Percentiles rank a stretch among this genome's conserved stretches.
Evolutionary conservation across 768 basidiomycete species (phyloP).

Genomic region (Boletus sp.): DNA sequence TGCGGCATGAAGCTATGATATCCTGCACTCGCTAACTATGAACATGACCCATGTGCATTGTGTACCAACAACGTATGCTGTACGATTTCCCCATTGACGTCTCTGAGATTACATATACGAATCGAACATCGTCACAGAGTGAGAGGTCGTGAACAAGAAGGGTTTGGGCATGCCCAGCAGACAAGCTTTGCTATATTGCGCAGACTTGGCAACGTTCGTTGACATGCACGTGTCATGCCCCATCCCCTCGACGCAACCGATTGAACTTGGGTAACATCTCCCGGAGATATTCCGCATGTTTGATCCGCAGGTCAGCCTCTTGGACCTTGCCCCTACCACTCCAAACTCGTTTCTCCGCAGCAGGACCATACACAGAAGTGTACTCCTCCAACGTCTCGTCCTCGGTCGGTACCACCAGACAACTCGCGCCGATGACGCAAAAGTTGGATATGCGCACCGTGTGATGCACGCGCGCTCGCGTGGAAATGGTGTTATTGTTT

Average conservation of each 20-base stretch:
- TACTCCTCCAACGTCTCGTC: constrained; percentile 80
- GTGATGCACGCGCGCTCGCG: constrained; percentile 80
- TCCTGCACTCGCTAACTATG: not conserved
- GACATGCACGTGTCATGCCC: constrained; percentile 31
- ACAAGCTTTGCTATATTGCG: not conserved
- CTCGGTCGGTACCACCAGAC: constrained; percentile 74
- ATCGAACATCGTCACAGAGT: no score
- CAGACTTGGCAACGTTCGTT: not conserved
- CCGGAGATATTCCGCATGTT: constrained; percentile 88
- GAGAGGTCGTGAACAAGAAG: not conserved
- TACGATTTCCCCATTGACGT: not conserved
- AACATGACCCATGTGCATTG: not conserved
- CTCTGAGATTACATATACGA: not conserved
- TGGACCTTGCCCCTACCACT: constrained; percentile 83
- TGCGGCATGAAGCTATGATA: not conserved
- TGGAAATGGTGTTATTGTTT: constrained; percentile 81
- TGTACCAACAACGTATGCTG: not conserved
- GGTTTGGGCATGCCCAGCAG: not conserved
- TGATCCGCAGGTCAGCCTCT: constrained; percentile 77
- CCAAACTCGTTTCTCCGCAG: constrained; percentile 75
- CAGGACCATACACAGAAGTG: constrained; percentile 80
- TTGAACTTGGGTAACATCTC: constrained; percentile 94
- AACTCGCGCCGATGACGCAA: constrained; percentile 82
- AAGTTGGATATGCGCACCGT: constrained; percentile 75
- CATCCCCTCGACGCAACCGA: constrained; percentile 61